Evolutionary conservation across 805 yeast species (phyloP), one percentile per base, ranked within the genome.

Genomic region (Hanseniaspora valbyensis): DNA sequence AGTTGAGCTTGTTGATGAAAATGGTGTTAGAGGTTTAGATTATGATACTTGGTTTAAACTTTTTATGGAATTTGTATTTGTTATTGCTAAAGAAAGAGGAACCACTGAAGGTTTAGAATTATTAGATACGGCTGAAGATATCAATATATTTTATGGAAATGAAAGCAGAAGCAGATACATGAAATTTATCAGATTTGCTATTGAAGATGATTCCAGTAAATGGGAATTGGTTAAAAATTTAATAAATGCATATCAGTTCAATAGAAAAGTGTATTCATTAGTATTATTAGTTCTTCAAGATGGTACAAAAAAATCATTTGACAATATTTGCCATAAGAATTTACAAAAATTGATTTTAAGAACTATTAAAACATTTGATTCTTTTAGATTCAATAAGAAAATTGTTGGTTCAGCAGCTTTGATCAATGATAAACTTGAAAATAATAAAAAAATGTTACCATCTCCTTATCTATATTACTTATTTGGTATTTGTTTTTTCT

Each of bases 321-420:
- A 77, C 13, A 70, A 75, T 16, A 77, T 82, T 59, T 80, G 85
- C 44, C 80, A 83, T 43, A 79, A 86, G 32, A 84, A 86, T 54
- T 90, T 86, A 60, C 97, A 90, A 59, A 92, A 92, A 63, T 90
- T 80, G 61, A 80, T 90, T 55, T 67, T 92, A 54, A 77, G 98
- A 57, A 96, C 89, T 58, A 70, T 90, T 55, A 92, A 90, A 61
- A 94, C 95, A 0, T 80, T 77, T 61, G 98, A 92, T 62, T 76
- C 92, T 2, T 59, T 82, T 14, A 72, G 78, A 28, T 60, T 63
- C 45, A 70, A 68, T 9, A 74, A 72, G 39, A 71, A 72, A 12
- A 76, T 87, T 18, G 67, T 76, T 2, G 96, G 96, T 0, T 86
- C 85, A 71, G 92, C 95, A 0, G 80, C 80, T 3, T 73, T 86